phyloP scores from a whole-genome alignment of 2,329 filamentous ascomycete species.

The Pleurostoma richardsiae region DNA sequence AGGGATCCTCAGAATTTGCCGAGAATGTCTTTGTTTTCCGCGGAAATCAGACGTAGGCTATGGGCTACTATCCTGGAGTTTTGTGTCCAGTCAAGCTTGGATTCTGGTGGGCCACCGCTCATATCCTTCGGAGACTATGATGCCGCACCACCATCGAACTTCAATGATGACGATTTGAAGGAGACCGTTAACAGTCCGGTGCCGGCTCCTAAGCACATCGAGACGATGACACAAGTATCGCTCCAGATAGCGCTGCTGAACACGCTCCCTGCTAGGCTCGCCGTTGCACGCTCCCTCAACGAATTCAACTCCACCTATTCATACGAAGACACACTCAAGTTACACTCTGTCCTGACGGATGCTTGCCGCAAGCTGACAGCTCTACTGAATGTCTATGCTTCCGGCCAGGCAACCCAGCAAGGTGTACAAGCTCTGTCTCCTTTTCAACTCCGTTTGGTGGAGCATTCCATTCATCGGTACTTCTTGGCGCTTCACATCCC shows the following conservation, averaged over 20 bases:
- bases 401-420: background rate
- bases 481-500: constrained; percentile 51
- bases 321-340: constrained; percentile 41
- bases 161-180: constrained; percentile 45
- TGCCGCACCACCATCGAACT: constrained; percentile 40
- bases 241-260: constrained; percentile 39
- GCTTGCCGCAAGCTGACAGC: constrained; percentile 27
- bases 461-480: constrained; percentile 38
- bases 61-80: constrained; percentile 54
- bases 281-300: constrained; percentile 40
- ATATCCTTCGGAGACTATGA: constrained; percentile 43
- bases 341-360: constrained; percentile 38
- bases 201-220: constrained; percentile 12
- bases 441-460: constrained; percentile 36
- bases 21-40: constrained; percentile 38
- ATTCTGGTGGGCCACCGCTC: constrained; percentile 45
- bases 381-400: constrained; percentile 19
- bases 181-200: constrained; percentile 24
- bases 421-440: background rate
- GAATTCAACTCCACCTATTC: constrained; percentile 34
- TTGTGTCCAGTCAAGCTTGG: constrained; percentile 44
- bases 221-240: constrained; percentile 41
- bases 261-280: constrained; percentile 36
- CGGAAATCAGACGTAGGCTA: constrained; percentile 50
- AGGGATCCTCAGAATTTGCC: constrained; percentile 47